A percentile compares a stretch with the other conserved stretches of the same genome.
phyloP scores from a whole-genome alignment of 768 basidiomycete species.

The Saitozyma sp. region DNA sequence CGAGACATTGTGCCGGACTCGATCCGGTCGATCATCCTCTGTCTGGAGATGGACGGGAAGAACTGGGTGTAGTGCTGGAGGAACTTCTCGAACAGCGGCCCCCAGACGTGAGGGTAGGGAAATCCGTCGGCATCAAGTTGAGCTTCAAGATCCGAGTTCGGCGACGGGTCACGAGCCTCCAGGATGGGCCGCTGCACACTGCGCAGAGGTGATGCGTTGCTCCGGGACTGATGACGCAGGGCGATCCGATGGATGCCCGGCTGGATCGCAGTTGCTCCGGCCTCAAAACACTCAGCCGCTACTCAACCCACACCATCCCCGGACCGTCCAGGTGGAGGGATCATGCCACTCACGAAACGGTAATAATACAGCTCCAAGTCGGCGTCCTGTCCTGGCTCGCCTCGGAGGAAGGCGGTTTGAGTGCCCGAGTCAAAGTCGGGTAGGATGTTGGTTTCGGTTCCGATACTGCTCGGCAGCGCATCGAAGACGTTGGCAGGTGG shows the following conservation, averaged over 20 bases:
- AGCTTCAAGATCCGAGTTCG: conserved; percentile 5
- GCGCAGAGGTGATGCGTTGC: conserved; percentile 24
- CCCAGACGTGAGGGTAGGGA: conserved; percentile 33
- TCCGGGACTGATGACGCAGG: conserved; percentile 38
- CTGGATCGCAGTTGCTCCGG: not conserved
- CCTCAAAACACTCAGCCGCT: no score
- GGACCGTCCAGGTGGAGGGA: no score
- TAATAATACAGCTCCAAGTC: no score
- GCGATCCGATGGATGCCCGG: conserved; percentile 48
- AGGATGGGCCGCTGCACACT: not conserved
- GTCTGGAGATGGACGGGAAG: conserved; percentile 30
- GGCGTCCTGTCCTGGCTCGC: no score
- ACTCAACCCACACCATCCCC: no score
- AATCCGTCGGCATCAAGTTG: conserved; percentile 35
- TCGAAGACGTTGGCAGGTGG: no score
- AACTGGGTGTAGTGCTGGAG: conserved; percentile 36
- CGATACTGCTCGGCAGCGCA: no score
- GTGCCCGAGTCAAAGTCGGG: no score
- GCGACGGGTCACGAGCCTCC: conserved; percentile 5
- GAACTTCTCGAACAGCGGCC: conserved; percentile 42
- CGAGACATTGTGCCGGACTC: conserved; percentile 40
- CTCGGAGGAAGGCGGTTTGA: no score
- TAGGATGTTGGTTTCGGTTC: no score
- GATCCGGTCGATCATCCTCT: conserved; percentile 31
- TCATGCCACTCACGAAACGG: no score